Evolutionary conservation across 2,329 filamentous ascomycete species (phyloP).

Genomic region (Xylariomycetidae sp.): DNA sequence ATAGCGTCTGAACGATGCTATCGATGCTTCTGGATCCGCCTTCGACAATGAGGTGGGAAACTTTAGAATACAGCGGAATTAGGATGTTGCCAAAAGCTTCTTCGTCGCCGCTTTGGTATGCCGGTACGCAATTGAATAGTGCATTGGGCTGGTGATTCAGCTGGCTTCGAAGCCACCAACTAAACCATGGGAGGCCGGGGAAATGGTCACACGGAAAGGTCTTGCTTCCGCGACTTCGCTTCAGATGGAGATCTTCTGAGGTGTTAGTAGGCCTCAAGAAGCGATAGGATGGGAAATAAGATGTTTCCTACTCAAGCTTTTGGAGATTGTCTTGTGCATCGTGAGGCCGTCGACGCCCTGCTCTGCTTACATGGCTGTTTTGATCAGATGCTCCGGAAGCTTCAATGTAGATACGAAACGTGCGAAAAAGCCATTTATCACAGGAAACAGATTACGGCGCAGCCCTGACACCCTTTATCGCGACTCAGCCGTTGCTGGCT

Average conservation of each 20-base stretch:
- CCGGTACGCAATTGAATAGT: constrained; percentile 7
- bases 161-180: constrained; percentile 7
- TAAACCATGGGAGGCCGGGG: constrained; percentile 6
- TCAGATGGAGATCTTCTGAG: constrained; percentile 1
- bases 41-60: constrained; percentile 4
- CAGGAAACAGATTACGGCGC: too few relatives aligned
- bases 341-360: too few relatives aligned
- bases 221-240: not conserved
- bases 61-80: constrained; percentile 9
- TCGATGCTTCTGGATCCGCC: constrained; percentile 12
- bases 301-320: too few relatives aligned
- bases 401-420: too few relatives aligned
- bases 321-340: too few relatives aligned
- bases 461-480: too few relatives aligned
- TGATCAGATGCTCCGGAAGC: too few relatives aligned
- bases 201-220: not conserved
- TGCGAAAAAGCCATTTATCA: too few relatives aligned
- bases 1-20: constrained; percentile 9
- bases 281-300: too few relatives aligned
- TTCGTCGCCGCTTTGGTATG: constrained; percentile 1
- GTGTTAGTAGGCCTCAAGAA: too few relatives aligned
- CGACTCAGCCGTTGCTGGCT: too few relatives aligned
- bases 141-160: constrained; percentile 7
- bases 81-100: constrained; percentile 3
- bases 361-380: too few relatives aligned